Percentiles rank a stretch among this genome's conserved stretches.
These are phyloP conservation scores for Jacaranda mimosifolia DNA, from an alignment of 257 asterid genomes.

Conservation along the genomic window DNA sequence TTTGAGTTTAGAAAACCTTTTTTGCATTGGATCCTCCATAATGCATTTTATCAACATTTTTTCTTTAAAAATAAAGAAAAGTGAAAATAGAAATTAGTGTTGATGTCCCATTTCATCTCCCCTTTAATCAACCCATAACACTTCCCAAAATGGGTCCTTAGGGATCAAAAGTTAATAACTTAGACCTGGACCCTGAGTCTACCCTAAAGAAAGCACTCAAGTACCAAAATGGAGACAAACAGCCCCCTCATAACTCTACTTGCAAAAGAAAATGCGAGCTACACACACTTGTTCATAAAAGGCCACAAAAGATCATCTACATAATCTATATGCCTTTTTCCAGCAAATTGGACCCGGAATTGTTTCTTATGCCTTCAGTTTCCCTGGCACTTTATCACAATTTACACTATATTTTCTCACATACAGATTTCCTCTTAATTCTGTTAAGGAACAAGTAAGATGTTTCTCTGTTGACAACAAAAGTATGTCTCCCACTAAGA, in stretches of 20 bases:
- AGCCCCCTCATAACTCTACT: neutral
- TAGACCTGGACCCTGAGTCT: no score
- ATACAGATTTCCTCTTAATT: conserved; percentile 17
- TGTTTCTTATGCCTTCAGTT: conserved; percentile 10
- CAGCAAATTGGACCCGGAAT: conserved; percentile 33
- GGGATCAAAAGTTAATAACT: no score
- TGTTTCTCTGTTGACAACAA: conserved; percentile 32
- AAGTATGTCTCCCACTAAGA: conserved; percentile 54
- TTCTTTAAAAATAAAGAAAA: neutral
- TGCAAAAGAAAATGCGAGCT: no score
- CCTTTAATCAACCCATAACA: no score
- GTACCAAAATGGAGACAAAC: no score
- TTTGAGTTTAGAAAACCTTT: no score
- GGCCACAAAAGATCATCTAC: neutral
- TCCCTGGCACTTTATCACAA: neutral
- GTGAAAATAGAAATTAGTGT: neutral
- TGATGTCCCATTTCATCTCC: no score
- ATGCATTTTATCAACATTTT: neutral
- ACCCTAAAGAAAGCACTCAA: no score
- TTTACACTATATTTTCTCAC: neutral
- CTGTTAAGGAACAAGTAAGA: conserved; percentile 26
- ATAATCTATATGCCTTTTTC: neutral
- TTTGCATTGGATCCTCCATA: neutral
- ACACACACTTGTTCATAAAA: neutral
- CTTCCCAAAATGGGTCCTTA: no score